phyloP scores from a whole-genome alignment of 2,329 filamentous ascomycete genomes.

The Sodiomyces alkalinus region DNA sequence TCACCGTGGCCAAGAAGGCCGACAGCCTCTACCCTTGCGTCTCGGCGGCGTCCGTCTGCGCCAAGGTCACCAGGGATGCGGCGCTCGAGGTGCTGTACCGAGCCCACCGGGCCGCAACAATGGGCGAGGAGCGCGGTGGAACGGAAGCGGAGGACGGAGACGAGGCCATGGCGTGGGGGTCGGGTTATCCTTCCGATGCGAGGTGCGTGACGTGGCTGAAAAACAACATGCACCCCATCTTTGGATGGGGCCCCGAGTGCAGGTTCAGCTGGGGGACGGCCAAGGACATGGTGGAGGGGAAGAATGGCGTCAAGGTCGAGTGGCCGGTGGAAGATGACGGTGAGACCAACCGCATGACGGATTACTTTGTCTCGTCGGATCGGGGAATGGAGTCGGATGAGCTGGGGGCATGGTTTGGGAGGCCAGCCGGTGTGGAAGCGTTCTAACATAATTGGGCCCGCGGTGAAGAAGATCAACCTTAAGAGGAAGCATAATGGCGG shows the following conservation, averaged over 20 bases:
- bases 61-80: constrained; percentile 88
- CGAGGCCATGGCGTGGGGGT: constrained; percentile 57
- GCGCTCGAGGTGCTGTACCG: constrained; percentile 70
- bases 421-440: constrained; percentile 49
- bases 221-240: constrained; percentile 77
- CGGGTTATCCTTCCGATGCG: constrained; percentile 81
- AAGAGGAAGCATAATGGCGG: no score
- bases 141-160: constrained; percentile 16
- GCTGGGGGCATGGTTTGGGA: constrained; percentile 71
- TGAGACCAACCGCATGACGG: constrained; percentile 54
- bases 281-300: constrained; percentile 82
- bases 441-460: no score
- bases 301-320: constrained; percentile 57
- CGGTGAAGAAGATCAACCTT: no score
- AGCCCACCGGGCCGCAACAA: constrained; percentile 16
- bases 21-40: constrained; percentile 88
- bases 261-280: constrained; percentile 92
- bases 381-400: constrained; percentile 42
- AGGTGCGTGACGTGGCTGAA: constrained; percentile 71
- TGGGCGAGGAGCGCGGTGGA: constrained; percentile 9
- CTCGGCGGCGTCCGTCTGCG: constrained; percentile 83
- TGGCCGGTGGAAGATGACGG: constrained; percentile 68
- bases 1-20: constrained; percentile 79
- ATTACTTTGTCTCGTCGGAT: constrained; percentile 46
- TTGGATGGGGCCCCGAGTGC: constrained; percentile 89